Percentiles rank a stretch among this genome's conserved stretches.
Conservation (phyloP, 371 early-diverging fungal genomes). For the Saksenaea vasiformis region DNA sequence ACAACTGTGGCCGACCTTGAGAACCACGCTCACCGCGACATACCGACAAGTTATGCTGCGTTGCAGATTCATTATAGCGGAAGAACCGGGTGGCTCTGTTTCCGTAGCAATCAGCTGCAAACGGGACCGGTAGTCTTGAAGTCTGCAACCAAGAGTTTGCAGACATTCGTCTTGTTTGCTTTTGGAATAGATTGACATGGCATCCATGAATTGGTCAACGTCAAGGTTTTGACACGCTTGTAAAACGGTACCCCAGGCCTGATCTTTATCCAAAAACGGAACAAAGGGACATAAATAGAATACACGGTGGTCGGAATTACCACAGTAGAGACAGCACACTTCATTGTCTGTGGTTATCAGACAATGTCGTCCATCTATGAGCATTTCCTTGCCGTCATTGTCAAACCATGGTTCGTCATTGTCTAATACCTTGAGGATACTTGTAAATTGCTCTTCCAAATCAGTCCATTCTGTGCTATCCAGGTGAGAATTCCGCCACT, state of each 20-base stretch:
- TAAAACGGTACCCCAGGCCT: conserved; percentile 13
- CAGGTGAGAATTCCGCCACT: neutral
- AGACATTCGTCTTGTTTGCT: conserved; percentile 13
- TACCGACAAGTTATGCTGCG: conserved; percentile 10
- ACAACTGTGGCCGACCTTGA: neutral
- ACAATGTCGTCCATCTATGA: neutral
- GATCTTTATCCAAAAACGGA: neutral
- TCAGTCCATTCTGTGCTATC: neutral
- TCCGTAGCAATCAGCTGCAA: conserved; percentile 18
- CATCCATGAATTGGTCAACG: conserved; percentile 9
- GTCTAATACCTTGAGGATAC: conserved; percentile 18
- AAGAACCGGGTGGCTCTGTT: neutral
- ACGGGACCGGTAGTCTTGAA: neutral
- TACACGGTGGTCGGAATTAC: conserved; percentile 6
- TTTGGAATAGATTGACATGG: conserved; percentile 19
- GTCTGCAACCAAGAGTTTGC: conserved; percentile 7
- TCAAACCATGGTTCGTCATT: conserved; percentile 5
- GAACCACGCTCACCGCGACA: neutral
- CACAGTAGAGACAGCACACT: conserved; percentile 18
- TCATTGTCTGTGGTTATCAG: neutral
- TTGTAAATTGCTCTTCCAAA: conserved; percentile 18
- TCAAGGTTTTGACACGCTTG: conserved; percentile 3
- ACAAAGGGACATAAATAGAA: conserved; percentile 17
- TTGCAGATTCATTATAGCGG: conserved; percentile 17
- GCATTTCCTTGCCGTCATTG: neutral